Evolutionary conservation across 176 grass and related monocot species (phyloP).

Genomic region (Tillandsia leiboldiana): DNA sequence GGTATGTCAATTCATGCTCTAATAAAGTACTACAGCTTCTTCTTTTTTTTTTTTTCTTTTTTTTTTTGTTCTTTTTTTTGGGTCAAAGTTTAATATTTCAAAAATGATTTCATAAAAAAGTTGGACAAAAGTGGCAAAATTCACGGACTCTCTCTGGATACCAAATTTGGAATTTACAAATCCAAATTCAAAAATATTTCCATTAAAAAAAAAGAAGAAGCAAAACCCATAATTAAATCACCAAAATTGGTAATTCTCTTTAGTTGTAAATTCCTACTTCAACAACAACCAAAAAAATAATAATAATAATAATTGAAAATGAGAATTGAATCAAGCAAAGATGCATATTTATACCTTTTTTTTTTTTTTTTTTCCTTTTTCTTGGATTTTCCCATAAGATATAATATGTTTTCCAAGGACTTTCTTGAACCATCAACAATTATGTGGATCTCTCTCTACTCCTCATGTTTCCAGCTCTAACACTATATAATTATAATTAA

Average conservation of each 20-base stretch:
- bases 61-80: slow-evolving; percentile 4
- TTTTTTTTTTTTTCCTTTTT: too few relatives aligned
- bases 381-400: slow-evolving; percentile 4
- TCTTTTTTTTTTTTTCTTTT: slow-evolving; percentile 1
- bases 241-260: too few relatives aligned
- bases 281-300: neutral
- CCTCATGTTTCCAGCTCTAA: neutral
- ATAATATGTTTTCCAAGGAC: slow-evolving; percentile 57
- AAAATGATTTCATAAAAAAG: neutral
- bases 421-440: slow-evolving; percentile 84
- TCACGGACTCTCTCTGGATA: neutral
- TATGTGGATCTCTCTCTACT: neutral
- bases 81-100: neutral
- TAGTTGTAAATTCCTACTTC: neutral
- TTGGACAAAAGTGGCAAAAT: neutral
- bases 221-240: too few relatives aligned
- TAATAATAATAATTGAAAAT: neutral
- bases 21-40: slow-evolving; percentile 14
- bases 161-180: slow-evolving; percentile 16
- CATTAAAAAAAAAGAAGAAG: neutral
- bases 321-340: neutral
- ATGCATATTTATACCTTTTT: neutral
- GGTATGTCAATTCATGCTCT: slow-evolving; percentile 24
- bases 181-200: neutral
- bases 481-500: neutral